Percentiles rank a stretch among this genome's conserved stretches.
phyloP scores from a whole-genome alignment of 2,329 filamentous ascomycete species.

The Penicillium digitatum region DNA sequence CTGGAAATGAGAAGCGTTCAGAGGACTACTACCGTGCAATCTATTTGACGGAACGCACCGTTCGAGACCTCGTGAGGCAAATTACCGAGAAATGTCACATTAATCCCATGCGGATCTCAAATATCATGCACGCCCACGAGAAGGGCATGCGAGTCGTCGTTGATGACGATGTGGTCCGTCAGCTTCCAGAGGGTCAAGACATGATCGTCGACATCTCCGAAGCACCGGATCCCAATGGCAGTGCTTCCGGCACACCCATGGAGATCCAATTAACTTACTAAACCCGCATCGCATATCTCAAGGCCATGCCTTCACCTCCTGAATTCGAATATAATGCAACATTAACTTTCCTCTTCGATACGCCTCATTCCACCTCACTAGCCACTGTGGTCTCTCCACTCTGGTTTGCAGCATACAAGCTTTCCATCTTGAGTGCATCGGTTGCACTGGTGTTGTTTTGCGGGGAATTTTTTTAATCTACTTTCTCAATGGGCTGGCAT shows the following conservation, averaged over 20 bases:
- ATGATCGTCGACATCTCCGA: conserved; percentile 72
- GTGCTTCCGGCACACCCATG: conserved; percentile 21
- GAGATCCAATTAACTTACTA: conserved; percentile 54
- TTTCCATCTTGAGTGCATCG: neutral
- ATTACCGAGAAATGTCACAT: conserved; percentile 78
- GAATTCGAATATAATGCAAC: neutral
- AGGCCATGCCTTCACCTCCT: neutral
- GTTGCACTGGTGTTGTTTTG: neutral
- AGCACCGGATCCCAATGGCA: conserved; percentile 13
- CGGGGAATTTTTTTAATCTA: conserved; percentile 16
- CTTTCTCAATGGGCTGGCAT: conserved; percentile 17
- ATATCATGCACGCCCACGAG: conserved; percentile 67
- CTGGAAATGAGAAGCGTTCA: conserved; percentile 48
- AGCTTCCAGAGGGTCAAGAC: conserved; percentile 85
- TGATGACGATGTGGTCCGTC: conserved; percentile 82
- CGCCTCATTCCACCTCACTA: neutral
- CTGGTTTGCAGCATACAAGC: conserved; percentile 7
- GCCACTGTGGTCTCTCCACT: neutral
- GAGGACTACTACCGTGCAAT: conserved; percentile 74
- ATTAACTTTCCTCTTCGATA: neutral
- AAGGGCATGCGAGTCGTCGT: conserved; percentile 78
- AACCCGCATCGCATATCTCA: conserved; percentile 27
- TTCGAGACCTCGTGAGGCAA: conserved; percentile 67
- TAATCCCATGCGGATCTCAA: conserved; percentile 66
- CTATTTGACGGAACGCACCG: conserved; percentile 73